A percentile compares a stretch with the other conserved stretches of the same genome.
phyloP scores from a whole-genome alignment of 345 rosid genomes.

The Lepidium sativum region DNA sequence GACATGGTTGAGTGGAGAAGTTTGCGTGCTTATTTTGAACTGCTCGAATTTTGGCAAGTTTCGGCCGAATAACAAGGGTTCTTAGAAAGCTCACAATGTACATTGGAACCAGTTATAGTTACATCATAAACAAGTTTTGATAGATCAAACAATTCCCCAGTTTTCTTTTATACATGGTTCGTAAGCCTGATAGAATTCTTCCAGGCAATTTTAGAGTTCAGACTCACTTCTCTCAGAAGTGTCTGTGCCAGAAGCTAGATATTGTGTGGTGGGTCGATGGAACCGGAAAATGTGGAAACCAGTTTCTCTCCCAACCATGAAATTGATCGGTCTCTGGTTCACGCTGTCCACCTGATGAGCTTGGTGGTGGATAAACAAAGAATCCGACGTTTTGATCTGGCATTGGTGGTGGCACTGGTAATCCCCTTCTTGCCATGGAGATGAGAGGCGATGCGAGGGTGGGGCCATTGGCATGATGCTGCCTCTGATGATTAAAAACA shows the following conservation, averaged over 20 bases:
- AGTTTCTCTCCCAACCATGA: slow-evolving; percentile 34
- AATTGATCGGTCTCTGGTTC: slow-evolving; percentile 33
- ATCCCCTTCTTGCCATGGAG: slow-evolving; percentile 43
- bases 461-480: slow-evolving; percentile 33
- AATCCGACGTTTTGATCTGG: slow-evolving; percentile 41
- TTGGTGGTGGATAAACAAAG: slow-evolving; percentile 39
- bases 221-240: slow-evolving; percentile 14
- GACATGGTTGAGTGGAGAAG: background rate
- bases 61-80: background rate
- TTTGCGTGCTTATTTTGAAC: background rate
- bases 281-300: slow-evolving; percentile 24
- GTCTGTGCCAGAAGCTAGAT: slow-evolving; percentile 27
- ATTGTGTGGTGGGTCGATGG: slow-evolving; percentile 4
- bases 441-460: slow-evolving; percentile 30
- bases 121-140: slow-evolving; percentile 24
- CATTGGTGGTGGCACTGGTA: slow-evolving; percentile 27
- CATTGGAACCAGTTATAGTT: slow-evolving; percentile 21
- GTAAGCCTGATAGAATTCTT: slow-evolving; percentile 14
- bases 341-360: slow-evolving; percentile 35
- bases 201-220: slow-evolving; percentile 1
- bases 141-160: slow-evolving; percentile 18
- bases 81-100: slow-evolving; percentile 20
- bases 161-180: slow-evolving; percentile 27
- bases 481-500: slow-evolving; percentile 41
- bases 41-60: background rate